Evolutionary conservation across 495 filamentous ascomycete species (phyloP), one percentile per base, ranked within the genome.

Genomic region (Penicillium cinerascens): DNA sequence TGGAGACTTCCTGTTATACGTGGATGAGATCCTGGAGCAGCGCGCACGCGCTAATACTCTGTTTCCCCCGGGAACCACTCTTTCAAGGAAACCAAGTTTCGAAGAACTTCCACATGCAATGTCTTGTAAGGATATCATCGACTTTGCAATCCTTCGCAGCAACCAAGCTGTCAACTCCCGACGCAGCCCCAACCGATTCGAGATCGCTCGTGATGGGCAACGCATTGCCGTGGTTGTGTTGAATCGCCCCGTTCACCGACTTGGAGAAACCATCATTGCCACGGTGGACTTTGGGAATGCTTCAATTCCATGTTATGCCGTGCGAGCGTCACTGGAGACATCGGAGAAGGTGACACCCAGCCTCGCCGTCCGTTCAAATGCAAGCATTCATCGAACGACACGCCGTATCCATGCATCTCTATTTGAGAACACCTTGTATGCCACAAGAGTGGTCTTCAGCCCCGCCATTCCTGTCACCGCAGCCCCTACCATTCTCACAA

Each of bases 401-500:
- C 83, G 91, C 6, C 86, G 85, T 54, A 80, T 92, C 10, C 82
- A 92, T 66, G 87, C 83, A 2, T 83, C 82, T 44, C 77, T 82
- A 15, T 87, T 86, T 39, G 92, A 95, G 65, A 88, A 88, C 39
- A 88, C 87, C 0, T 73, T 97, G 8, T 95, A 86, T 58, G 81
- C 90, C 1, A 77, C 84, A 8, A 78, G 89, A n/a, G 73, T 92
- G 0, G 80, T 87, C 3, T 95, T 97, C 61, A 82, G 74, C 15
- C 87, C 88, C 3, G 86, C 87, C 0, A 88, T 98, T 29, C 95
- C 95, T 1, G 73, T 83, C 16, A 73, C 75, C 21, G 88, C 88
- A 8, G 96, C 91, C 7, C 95, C 93, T 0, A 87, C 90, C 44
- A 93, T 97, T 60, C 77, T 91, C 10, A 98, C 93, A 1, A 92